Percentiles rank a stretch among this genome's conserved stretches.
These are phyloP conservation scores for Prunus mongolica DNA, from an alignment of 306 rosid species.

Conservation along the genomic window DNA sequence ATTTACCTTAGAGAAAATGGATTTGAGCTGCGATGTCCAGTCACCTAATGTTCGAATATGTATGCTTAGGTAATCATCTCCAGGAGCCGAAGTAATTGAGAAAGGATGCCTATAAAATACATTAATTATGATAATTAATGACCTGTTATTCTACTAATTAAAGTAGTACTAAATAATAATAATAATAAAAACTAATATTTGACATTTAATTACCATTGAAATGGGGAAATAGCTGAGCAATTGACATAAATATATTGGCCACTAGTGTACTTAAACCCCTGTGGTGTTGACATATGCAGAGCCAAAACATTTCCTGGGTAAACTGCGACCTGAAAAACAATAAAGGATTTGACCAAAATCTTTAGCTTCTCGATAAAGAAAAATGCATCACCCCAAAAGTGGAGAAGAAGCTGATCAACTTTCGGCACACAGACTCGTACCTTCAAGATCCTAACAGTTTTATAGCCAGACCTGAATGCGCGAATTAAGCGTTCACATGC, in stretches of 20 bases:
- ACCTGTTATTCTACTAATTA: not conserved
- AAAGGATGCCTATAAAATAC: slow-evolving; percentile 67
- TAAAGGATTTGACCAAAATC: not conserved
- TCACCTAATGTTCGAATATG: slow-evolving; percentile 87
- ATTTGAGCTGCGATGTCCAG: slow-evolving; percentile 76
- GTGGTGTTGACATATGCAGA: slow-evolving; percentile 76
- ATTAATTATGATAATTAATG: not conserved
- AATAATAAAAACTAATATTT: not conserved
- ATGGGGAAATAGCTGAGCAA: slow-evolving; percentile 70
- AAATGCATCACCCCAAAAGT: not conserved
- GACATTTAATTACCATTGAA: slow-evolving; percentile 59
- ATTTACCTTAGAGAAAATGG: slow-evolving; percentile 68
- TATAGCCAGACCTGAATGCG: slow-evolving; percentile 69
- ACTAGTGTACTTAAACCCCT: slow-evolving; percentile 76
- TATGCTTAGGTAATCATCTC: slow-evolving; percentile 77
- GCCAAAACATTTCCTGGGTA: slow-evolving; percentile 95
- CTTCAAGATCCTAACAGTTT: slow-evolving; percentile 66
- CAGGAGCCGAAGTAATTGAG: slow-evolving; percentile 84
- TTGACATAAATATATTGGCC: slow-evolving; percentile 84
- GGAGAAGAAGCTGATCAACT: not conserved
- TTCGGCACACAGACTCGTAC: slow-evolving; percentile 15
- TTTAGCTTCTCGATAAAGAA: not conserved
- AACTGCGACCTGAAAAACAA: slow-evolving; percentile 60
- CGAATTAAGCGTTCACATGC: slow-evolving; percentile 84
- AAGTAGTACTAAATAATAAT: not conserved